These are phyloP conservation scores for Russula vinacea DNA, from an alignment of 768 basidiomycete species.

Conservation along the genomic window DNA sequence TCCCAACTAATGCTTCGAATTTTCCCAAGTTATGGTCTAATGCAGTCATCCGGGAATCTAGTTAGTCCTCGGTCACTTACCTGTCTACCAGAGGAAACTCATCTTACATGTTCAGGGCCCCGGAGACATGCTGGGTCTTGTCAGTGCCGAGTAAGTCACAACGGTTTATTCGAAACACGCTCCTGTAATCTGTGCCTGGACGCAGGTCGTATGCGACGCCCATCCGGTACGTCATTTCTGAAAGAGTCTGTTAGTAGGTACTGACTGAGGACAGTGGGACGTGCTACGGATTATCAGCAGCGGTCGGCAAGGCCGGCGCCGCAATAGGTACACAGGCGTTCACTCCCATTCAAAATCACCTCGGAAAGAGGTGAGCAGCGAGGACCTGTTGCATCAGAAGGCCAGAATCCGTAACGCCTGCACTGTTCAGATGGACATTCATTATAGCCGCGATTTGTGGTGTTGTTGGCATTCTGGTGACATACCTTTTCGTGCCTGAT, in stretches of 20 bases:
- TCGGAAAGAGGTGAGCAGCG: constrained; percentile 55
- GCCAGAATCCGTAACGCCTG: constrained; percentile 2
- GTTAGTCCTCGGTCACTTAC: background rate
- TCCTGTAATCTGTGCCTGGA: background rate
- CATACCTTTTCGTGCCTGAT: constrained; percentile 66
- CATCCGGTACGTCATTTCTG: constrained; percentile 45
- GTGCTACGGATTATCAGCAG: constrained; percentile 66
- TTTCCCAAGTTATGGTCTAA: constrained; percentile 56
- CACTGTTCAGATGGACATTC: constrained; percentile 53
- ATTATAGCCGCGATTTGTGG: constrained; percentile 70
- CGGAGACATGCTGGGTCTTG: constrained; percentile 66
- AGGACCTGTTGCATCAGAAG: background rate
- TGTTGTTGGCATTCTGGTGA: constrained; percentile 56
- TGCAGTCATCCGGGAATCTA: constrained; percentile 71
- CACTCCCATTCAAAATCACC: constrained; percentile 62
- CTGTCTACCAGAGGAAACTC: background rate
- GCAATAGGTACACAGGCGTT: constrained; percentile 70
- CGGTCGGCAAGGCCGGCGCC: constrained; percentile 67
- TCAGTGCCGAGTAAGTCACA: constrained; percentile 57
- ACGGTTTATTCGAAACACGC: background rate
- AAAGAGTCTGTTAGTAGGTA: background rate
- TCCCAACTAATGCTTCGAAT: constrained; percentile 4
- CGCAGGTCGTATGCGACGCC: constrained; percentile 60
- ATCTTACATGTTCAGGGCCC: constrained; percentile 47
- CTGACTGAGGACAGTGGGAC: constrained; percentile 47